Base-by-base conservation (phyloP, 345 rosid species). In the Eucalyptus pauciflora region DNA sequence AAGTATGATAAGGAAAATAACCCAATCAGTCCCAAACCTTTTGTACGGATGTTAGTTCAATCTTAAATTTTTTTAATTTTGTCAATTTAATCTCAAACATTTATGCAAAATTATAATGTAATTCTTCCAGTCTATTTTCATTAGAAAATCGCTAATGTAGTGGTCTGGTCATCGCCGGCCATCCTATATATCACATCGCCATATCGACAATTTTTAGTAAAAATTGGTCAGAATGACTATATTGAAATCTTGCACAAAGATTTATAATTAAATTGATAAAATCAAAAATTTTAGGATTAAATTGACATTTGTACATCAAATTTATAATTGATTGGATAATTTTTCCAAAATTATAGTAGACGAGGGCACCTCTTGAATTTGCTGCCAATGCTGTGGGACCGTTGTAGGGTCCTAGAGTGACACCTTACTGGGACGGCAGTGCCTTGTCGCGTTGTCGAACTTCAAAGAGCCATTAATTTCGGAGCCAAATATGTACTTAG, bases 141-240 rank as follows among this genome's bases (percentile, higher is more conserved):
- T 56, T 45, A 1, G 13, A 20, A 37, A 10, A 71, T 20, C 5
- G 2, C 41, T 37, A 10, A 10, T 13, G 0, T 18, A 24, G 1
- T 0, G 3, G 3, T 18, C 2, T 6, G 0, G 1, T 71, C 8
- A 18, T 37, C 2, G 0, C 0, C 8, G 3, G 1, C 1, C 13
- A 6, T 37, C 25, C 4, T 37, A 37, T 11, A 5, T 76, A 43
- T 20, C 5, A 76, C 8, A 37, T 12, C 1, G 7, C 2, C 1
- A 9, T 5, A 4, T 33, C 1, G 0, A 9, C 6, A 2, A 33
- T 69, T 31, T 71, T 12, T 20, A 18, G 1, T 1, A 1, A 69
- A 69, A 33, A 16, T 5, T 33, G 3, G 2, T 10, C 0, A 20
- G 5, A 17, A 8, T 17, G 7, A 69, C 8, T 31, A 69, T 3